These are phyloP conservation scores for Cicer cuneatum DNA, from an alignment of 306 rosid genomes.

Conservation along the genomic window DNA sequence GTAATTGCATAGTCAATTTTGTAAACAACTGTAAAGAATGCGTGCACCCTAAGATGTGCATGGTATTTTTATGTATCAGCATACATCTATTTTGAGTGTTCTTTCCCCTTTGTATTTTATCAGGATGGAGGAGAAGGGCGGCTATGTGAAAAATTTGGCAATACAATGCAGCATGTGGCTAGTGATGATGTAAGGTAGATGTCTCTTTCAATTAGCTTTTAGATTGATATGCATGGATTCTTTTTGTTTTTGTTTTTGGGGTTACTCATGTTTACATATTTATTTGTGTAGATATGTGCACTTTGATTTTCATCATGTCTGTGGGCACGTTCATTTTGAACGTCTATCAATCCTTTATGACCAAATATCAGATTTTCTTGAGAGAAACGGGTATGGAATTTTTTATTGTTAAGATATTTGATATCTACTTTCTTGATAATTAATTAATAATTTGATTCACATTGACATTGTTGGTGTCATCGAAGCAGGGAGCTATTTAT, in stretches of 20 bases:
- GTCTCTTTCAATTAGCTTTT: constrained; percentile 50
- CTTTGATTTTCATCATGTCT: constrained; percentile 91
- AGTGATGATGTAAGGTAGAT: constrained; percentile 90
- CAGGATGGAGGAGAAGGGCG: constrained; percentile 99
- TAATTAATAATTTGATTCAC: constrained; percentile 36
- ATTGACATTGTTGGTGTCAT: constrained; percentile 31
- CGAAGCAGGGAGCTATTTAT: constrained; percentile 32
- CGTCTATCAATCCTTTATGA: constrained; percentile 89
- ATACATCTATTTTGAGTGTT: constrained; percentile 44
- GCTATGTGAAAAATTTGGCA: constrained; percentile 71
- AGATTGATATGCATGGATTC: constrained; percentile 2
- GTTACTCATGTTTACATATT: constrained; percentile 37
- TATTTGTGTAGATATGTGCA: constrained; percentile 79
- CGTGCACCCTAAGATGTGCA: constrained; percentile 33
- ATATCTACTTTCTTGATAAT: constrained; percentile 22
- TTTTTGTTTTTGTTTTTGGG: constrained; percentile 15
- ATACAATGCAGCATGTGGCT: constrained; percentile 65
- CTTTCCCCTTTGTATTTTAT: constrained; percentile 47
- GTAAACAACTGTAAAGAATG: constrained; percentile 36
- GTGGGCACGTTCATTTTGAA: constrained; percentile 96
- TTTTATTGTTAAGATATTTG: constrained; percentile 35
- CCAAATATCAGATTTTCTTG: constrained; percentile 87
- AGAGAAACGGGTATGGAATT: constrained; percentile 78
- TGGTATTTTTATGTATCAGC: constrained; percentile 26
- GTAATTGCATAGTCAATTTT: constrained; percentile 32